A percentile compares a stretch with the other conserved stretches of the same genome.
phyloP scores from a whole-genome alignment of 169 alveolate genomes.

The Plasmodium berghei region DNA sequence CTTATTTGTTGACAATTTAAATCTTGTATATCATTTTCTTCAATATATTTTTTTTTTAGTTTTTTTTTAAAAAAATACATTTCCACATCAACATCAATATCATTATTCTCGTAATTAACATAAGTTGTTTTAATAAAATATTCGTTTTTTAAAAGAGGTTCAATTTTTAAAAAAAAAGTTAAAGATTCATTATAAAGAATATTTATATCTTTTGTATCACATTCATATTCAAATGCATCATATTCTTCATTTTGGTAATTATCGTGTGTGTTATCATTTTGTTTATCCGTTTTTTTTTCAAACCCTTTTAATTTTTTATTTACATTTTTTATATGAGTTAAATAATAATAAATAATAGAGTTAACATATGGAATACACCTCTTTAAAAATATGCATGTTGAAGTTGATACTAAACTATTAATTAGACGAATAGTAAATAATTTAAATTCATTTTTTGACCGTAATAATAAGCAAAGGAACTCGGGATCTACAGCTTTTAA shows the following conservation, averaged over 20 bases:
- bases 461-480: conserved; percentile 57
- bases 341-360: conserved; percentile 30
- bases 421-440: conserved; percentile 66
- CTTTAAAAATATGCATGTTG: conserved; percentile 22
- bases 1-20: background rate
- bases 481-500: conserved; percentile 24
- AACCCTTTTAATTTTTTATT: background rate
- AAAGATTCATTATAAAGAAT: conserved; percentile 35
- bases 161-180: conserved; percentile 26
- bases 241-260: background rate
- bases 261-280: background rate
- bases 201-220: conserved; percentile 15
- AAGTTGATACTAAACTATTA: conserved; percentile 33
- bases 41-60: conserved; percentile 32
- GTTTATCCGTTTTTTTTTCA: background rate
- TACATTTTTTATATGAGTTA: conserved; percentile 12
- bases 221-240: background rate
- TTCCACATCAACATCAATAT: conserved; percentile 64
- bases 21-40: conserved; percentile 5
- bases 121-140: conserved; percentile 18
- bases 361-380: conserved; percentile 60
- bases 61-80: conserved; percentile 68
- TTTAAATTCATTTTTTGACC: conserved; percentile 50
- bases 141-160: conserved; percentile 33
- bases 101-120: conserved; percentile 15